Evolutionary conservation across 768 basidiomycete species (phyloP).

Genomic region (Phallus indusiatus): DNA sequence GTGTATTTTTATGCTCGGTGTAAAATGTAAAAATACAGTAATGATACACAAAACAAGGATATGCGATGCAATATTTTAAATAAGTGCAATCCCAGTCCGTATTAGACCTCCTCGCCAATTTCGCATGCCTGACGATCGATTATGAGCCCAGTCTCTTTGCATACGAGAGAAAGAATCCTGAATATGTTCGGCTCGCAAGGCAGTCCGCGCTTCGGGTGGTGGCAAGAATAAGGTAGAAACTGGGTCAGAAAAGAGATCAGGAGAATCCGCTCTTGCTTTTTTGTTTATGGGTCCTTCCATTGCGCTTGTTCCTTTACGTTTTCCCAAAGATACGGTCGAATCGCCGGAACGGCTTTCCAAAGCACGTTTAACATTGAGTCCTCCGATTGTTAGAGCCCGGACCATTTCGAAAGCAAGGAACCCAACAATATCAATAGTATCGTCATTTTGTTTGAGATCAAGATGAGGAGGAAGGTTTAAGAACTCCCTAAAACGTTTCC

Average conservation of each 20-base stretch:
- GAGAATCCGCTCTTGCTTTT: constrained; percentile 45
- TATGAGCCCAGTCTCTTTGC: constrained; percentile 78
- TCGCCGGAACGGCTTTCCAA: constrained; percentile 50
- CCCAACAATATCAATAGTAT: constrained; percentile 92
- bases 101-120: constrained; percentile 85
- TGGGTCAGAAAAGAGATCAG: constrained; percentile 58
- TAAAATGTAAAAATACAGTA: neutral
- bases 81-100: constrained; percentile 70
- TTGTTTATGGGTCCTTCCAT: constrained; percentile 26
- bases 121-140: constrained; percentile 75
- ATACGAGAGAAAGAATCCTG: constrained; percentile 87
- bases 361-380: constrained; percentile 72
- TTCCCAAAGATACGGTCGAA: constrained; percentile 44
- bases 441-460: constrained; percentile 85
- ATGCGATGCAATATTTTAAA: constrained; percentile 28
- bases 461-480: constrained; percentile 80
- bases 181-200: constrained; percentile 76
- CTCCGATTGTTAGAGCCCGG: constrained; percentile 82
- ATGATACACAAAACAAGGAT: neutral
- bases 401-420: constrained; percentile 98
- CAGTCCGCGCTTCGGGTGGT: constrained; percentile 71
- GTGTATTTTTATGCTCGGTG: neutral
- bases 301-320: constrained; percentile 47
- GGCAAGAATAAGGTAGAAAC: constrained; percentile 70
- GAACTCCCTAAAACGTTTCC: constrained; percentile 92